phyloP scores from a whole-genome alignment of 352 stramenopile genomes.

The Pythium insidiosum region DNA sequence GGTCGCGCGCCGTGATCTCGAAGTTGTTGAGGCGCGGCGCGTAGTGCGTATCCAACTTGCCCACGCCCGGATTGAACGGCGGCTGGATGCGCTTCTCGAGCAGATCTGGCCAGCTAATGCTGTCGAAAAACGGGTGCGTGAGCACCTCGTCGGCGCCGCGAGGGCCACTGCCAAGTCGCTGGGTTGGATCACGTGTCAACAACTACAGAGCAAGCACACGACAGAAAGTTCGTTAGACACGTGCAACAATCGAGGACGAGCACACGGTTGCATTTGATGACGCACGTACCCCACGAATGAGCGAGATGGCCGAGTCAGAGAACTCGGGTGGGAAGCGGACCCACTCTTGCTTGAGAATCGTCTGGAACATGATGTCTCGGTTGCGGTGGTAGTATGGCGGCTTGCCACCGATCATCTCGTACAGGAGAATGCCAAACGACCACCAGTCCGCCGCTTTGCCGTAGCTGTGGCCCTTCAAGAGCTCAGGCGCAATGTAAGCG shows the following conservation, averaged over 20 bases:
- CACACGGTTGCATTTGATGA: too few species aligned
- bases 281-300: constrained; percentile 90
- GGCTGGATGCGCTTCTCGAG: constrained; percentile 74
- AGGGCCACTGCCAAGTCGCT: constrained; percentile 91
- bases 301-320: constrained; percentile 74
- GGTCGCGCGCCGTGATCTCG: constrained; percentile 82
- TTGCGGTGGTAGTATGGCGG: constrained; percentile 89
- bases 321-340: constrained; percentile 95
- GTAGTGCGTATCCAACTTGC: constrained; percentile 83
- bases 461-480: constrained; percentile 87
- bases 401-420: constrained; percentile 93
- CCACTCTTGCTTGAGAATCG: constrained; percentile 88
- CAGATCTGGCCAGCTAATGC: constrained; percentile 87
- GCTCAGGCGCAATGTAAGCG: constrained; percentile 90
- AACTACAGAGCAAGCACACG: constrained; percentile 53
- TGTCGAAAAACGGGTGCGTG: constrained; percentile 89
- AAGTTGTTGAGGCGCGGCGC: constrained; percentile 82
- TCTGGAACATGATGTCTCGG: constrained; percentile 90
- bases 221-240: not conserved
- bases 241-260: not conserved
- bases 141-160: constrained; percentile 86
- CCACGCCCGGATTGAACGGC: constrained; percentile 85
- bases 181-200: constrained; percentile 93
- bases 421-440: constrained; percentile 93
- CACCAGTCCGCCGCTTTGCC: constrained; percentile 92